A percentile compares a stretch with the other conserved stretches of the same genome.
phyloP scores from a whole-genome alignment of 805 yeast genomes.

The Candida taoyuanica region DNA sequence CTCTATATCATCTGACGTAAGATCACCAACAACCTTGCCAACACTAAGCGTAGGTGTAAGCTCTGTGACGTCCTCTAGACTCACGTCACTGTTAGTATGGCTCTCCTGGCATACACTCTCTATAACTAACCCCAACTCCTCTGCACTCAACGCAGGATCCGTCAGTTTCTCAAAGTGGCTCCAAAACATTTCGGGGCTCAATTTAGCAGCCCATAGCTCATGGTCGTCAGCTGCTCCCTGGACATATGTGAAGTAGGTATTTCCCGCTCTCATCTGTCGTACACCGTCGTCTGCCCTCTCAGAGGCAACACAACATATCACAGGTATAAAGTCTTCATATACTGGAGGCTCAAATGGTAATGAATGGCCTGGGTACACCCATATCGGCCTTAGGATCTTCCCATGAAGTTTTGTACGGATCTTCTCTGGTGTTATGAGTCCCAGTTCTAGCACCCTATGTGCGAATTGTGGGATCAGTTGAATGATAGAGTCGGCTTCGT shows the following conservation, averaged over 20 bases:
- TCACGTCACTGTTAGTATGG: background rate
- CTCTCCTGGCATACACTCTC: background rate
- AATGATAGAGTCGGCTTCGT: conserved; percentile 52
- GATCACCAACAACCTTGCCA: conserved; percentile 19
- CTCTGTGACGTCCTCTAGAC: conserved; percentile 9
- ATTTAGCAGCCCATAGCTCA: conserved; percentile 69
- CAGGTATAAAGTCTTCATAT: conserved; percentile 34
- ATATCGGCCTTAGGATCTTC: conserved; percentile 59
- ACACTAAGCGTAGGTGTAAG: conserved; percentile 20
- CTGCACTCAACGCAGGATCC: conserved; percentile 28
- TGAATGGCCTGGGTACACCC: conserved; percentile 57
- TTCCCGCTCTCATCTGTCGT: conserved; percentile 35
- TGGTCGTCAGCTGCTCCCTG: conserved; percentile 97
- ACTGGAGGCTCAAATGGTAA: conserved; percentile 32
- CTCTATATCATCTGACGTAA: conserved; percentile 1
- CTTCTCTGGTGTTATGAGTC: conserved; percentile 33
- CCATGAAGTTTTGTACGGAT: conserved; percentile 31
- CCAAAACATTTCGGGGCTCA: conserved; percentile 61
- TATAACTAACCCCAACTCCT: conserved; percentile 23
- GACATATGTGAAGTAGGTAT: conserved; percentile 48
- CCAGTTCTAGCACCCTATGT: conserved; percentile 35
- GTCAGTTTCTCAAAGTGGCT: conserved; percentile 28
- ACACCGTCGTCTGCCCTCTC: conserved; percentile 56
- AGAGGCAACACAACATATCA: conserved; percentile 59
- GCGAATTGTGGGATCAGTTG: conserved; percentile 46